Evolutionary conservation across 352 stramenopile genomes (phyloP).

Genomic region (Plasmopara halstedii): DNA sequence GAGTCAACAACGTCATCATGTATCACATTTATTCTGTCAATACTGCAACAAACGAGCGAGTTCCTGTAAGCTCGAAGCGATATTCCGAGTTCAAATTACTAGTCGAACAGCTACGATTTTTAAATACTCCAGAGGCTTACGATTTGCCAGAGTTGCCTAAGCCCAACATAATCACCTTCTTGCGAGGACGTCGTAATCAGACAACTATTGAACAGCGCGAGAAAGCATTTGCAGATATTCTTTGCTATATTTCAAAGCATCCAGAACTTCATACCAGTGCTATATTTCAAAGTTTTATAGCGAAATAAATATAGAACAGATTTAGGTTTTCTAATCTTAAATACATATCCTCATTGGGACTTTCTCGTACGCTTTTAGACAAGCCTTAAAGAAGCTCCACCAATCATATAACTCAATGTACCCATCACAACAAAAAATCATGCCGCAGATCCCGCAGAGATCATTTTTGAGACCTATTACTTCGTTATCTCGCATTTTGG

Average conservation of each 20-base stretch:
- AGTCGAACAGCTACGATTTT: slow-evolving; percentile 29
- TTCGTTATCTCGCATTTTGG: neutral
- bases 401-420: neutral
- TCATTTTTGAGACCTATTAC: no score
- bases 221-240: slow-evolving; percentile 38
- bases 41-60: slow-evolving; percentile 13
- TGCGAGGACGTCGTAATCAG: slow-evolving; percentile 38
- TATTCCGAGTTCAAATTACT: slow-evolving; percentile 55
- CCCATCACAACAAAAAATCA: neutral
- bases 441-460: neutral
- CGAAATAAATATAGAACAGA: no score
- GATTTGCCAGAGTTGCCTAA: slow-evolving; percentile 34
- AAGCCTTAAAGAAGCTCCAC: neutral
- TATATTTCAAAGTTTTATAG: slow-evolving; percentile 50
- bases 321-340: no score
- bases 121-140: slow-evolving; percentile 17
- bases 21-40: slow-evolving; percentile 43
- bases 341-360: no score
- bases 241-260: slow-evolving; percentile 37
- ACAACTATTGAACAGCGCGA: slow-evolving; percentile 43
- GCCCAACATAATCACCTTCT: slow-evolving; percentile 31
- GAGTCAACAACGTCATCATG: slow-evolving; percentile 36
- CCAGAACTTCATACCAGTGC: slow-evolving; percentile 30
- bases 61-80: slow-evolving; percentile 26
- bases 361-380: no score